Evolutionary conservation across 345 rosid genomes (phyloP).

Genomic region (Populus nigra): DNA sequence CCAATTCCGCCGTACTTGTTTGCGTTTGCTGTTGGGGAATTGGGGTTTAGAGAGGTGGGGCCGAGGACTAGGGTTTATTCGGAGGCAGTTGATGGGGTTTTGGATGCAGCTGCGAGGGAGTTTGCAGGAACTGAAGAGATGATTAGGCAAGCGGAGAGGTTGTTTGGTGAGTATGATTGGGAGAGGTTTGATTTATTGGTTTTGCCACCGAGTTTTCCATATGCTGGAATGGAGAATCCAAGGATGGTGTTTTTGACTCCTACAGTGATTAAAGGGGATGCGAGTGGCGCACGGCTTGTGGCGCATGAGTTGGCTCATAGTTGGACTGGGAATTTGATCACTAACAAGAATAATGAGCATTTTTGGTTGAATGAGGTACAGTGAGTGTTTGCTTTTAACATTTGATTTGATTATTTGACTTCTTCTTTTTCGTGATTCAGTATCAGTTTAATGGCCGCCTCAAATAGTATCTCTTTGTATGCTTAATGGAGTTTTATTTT

Average conservation of each 20-base stretch:
- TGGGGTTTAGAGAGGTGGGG: constrained; percentile 78
- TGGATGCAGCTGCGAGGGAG: constrained; percentile 77
- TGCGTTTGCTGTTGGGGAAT: constrained; percentile 86
- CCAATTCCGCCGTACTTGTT: constrained; percentile 91
- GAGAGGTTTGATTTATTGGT: constrained; percentile 86
- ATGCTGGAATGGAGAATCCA: constrained; percentile 94
- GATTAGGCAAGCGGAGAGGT: constrained; percentile 75
- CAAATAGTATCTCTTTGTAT: not conserved
- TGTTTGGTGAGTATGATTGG: constrained; percentile 83
- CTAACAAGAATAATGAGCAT: constrained; percentile 81
- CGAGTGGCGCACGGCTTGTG: constrained; percentile 81
- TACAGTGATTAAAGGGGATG: constrained; percentile 85
- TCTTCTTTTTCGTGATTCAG: not conserved
- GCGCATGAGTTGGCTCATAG: constrained; percentile 94
- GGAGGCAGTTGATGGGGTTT: constrained; percentile 49
- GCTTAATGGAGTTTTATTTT: not conserved
- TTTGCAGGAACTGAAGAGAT: constrained; percentile 89
- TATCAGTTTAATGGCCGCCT: not conserved
- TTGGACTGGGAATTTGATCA: constrained; percentile 92
- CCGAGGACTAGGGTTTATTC: constrained; percentile 81
- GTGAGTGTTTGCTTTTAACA: not conserved
- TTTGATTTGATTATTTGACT: not conserved
- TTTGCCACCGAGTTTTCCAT: constrained; percentile 89
- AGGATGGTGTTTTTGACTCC: constrained; percentile 90
- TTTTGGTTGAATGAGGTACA: constrained; percentile 95